phyloP scores from a whole-genome alignment of 257 asterid genomes.

The Solanum medicagineum region DNA sequence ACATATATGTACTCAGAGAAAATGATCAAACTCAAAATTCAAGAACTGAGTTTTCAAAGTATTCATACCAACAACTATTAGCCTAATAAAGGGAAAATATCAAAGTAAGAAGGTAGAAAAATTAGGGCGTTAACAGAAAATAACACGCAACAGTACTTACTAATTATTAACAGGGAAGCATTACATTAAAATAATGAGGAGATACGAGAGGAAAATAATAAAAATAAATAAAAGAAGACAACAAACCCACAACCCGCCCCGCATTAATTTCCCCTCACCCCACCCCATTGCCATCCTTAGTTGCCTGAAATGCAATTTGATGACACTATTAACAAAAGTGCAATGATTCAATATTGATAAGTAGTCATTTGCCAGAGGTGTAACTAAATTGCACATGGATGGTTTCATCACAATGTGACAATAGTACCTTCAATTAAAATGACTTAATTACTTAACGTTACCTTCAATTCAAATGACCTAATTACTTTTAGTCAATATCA shows the following conservation, averaged over 20 bases:
- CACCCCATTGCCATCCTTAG: not conserved
- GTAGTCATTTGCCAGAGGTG: slow-evolving; percentile 27
- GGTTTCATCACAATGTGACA: slow-evolving; percentile 45
- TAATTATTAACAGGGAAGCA: not conserved
- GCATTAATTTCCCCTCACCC: not conserved
- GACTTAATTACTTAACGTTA: slow-evolving; percentile 7
- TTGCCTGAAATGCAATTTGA: slow-evolving; percentile 44
- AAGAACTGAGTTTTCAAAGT: not conserved
- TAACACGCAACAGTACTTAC: not conserved
- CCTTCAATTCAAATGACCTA: slow-evolving; percentile 12
- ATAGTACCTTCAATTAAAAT: slow-evolving; percentile 17
- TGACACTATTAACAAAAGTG: slow-evolving; percentile 16
- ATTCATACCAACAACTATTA: not conserved
- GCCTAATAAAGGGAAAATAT: not conserved
- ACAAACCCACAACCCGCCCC: not conserved
- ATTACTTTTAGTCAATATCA: slow-evolving; percentile 11
- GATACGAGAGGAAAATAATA: not conserved
- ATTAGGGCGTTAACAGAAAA: not conserved
- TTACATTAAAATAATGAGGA: not conserved
- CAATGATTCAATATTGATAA: slow-evolving; percentile 3
- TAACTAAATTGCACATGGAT: slow-evolving; percentile 66
- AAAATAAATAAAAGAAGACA: not conserved
- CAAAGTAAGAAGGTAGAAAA: not conserved
- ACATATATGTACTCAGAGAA: not conserved
- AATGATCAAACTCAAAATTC: not conserved